A percentile compares a stretch with the other conserved stretches of the same genome.
Evolutionary conservation across 805 yeast species (phyloP).

Genomic region (Candida insectorum): DNA sequence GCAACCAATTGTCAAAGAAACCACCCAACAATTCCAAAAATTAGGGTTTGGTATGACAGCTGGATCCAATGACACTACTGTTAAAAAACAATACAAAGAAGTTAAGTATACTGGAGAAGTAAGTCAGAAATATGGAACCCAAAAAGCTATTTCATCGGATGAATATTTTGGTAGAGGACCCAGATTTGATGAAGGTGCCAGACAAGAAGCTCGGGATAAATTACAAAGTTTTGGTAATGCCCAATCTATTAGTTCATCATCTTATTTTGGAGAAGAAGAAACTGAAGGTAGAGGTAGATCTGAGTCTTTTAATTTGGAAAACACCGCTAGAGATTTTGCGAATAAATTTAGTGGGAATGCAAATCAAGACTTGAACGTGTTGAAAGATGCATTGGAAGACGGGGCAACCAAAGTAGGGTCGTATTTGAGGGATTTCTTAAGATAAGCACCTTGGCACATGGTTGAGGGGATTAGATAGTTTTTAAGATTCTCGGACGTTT

Average conservation of each 20-base stretch:
- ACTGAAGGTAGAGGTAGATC: conserved; percentile 15
- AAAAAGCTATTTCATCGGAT: conserved; percentile 94
- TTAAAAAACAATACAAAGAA: conserved; percentile 44
- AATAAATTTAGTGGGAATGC: conserved; percentile 69
- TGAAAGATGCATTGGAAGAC: conserved; percentile 88
- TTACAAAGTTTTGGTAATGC: conserved; percentile 82
- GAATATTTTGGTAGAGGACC: conserved; percentile 87
- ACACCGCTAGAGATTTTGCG: conserved; percentile 59
- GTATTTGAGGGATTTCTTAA: conserved; percentile 80
- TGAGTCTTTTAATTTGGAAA: conserved; percentile 47
- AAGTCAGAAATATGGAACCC: conserved; percentile 74
- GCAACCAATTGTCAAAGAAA: conserved; percentile 33
- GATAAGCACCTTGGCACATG: conserved; percentile 19
- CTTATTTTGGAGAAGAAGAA: conserved; percentile 85
- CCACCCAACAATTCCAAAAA: conserved; percentile 71
- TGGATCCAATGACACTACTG: conserved; percentile 47
- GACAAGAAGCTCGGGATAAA: conserved; percentile 77
- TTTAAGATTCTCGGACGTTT: too few relatives aligned
- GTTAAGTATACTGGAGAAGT: conserved; percentile 73
- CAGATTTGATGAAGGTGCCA: conserved; percentile 70
- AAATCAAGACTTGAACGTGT: conserved; percentile 83
- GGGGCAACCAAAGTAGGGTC: conserved; percentile 90
- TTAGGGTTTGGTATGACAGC: conserved; percentile 88
- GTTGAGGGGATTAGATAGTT: not conserved
- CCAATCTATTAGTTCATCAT: conserved; percentile 83